A percentile compares a stretch with the other conserved stretches of the same genome.
Conservation (phyloP, 1,284 basidiomycete genomes). For the Melampsora occidentalis region DNA sequence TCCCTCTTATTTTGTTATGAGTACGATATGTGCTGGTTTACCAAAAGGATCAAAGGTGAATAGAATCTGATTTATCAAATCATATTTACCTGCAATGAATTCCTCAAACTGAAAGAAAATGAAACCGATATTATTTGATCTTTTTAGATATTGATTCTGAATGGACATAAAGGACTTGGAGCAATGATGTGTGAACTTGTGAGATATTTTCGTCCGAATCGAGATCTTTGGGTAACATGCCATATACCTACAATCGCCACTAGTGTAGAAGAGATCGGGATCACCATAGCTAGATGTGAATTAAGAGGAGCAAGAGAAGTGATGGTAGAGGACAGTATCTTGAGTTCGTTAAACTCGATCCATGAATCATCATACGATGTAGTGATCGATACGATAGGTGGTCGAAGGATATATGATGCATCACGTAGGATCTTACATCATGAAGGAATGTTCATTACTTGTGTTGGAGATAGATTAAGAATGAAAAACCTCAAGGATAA, state of each 20-base stretch:
- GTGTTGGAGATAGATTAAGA: slow-evolving; percentile 16
- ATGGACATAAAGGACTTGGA: slow-evolving; percentile 56
- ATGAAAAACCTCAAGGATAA: slow-evolving; percentile 12
- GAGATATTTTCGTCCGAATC: slow-evolving; percentile 48
- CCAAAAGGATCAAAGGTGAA: slow-evolving; percentile 52
- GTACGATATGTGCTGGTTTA: slow-evolving; percentile 53
- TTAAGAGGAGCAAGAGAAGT: slow-evolving; percentile 36
- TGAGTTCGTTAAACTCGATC: slow-evolving; percentile 9
- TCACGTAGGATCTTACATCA: slow-evolving; percentile 39
- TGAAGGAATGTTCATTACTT: slow-evolving; percentile 37
- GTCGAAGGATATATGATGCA: slow-evolving; percentile 37
- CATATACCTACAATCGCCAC: slow-evolving; percentile 52
- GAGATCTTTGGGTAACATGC: slow-evolving; percentile 55
- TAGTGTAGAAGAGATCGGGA: slow-evolving; percentile 14
- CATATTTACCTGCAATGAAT: too few species aligned
- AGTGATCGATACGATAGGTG: slow-evolving; percentile 41
- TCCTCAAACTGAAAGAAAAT: too few species aligned
- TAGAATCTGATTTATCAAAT: background rate
- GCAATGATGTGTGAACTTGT: slow-evolving; percentile 55
- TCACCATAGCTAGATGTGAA: slow-evolving; percentile 14
- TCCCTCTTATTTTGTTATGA: slow-evolving; percentile 54
- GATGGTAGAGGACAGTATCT: slow-evolving; percentile 28
- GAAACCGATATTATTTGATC: too few species aligned
- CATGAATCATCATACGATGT: slow-evolving; percentile 38
- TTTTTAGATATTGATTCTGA: slow-evolving; percentile 54